A percentile compares a stretch with the other conserved stretches of the same genome.
These are phyloP conservation scores for Sugiyamaella qingdaonensis DNA, from an alignment of 805 yeast species.

Conservation along the genomic window DNA sequence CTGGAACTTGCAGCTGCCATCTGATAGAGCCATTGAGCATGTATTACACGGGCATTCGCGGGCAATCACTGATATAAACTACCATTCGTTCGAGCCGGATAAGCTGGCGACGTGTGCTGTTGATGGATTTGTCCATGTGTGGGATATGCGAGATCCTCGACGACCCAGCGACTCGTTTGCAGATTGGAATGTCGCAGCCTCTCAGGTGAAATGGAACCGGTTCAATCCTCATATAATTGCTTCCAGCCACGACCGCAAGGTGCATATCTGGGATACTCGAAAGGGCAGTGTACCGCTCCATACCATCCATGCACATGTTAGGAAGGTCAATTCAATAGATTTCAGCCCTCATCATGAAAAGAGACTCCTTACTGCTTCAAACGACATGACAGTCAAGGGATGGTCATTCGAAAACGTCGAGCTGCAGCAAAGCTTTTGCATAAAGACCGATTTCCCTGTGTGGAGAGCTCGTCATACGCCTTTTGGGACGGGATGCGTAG, in stretches of 20 bases:
- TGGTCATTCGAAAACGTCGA: constrained; percentile 54
- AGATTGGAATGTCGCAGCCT: constrained; percentile 94
- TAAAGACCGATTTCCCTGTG: constrained; percentile 77
- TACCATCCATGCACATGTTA: constrained; percentile 68
- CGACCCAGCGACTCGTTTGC: constrained; percentile 74
- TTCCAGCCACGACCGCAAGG: constrained; percentile 75
- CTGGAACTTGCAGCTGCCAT: constrained; percentile 80
- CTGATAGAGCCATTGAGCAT: constrained; percentile 73
- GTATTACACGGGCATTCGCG: constrained; percentile 86
- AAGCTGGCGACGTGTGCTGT: constrained; percentile 87
- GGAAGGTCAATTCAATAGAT: constrained; percentile 86
- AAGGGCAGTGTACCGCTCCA: constrained; percentile 73
- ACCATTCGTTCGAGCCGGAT: constrained; percentile 84
- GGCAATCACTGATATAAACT: constrained; percentile 94
- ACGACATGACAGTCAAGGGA: constrained; percentile 75
- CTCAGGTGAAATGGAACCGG: constrained; percentile 92
- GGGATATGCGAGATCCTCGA: constrained; percentile 83
- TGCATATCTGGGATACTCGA: constrained; percentile 85
- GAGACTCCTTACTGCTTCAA: constrained; percentile 74
- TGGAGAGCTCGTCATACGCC: constrained; percentile 87
- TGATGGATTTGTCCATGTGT: constrained; percentile 78
- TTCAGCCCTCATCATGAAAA: constrained; percentile 60
- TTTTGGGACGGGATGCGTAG: constrained; percentile 80
- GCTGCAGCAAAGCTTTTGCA: constrained; percentile 49
- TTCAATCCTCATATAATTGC: constrained; percentile 73